Evolutionary conservation across 352 stramenopile species (phyloP), one percentile per base, ranked within the genome.

Genomic region (Vaucheria bursata): DNA sequence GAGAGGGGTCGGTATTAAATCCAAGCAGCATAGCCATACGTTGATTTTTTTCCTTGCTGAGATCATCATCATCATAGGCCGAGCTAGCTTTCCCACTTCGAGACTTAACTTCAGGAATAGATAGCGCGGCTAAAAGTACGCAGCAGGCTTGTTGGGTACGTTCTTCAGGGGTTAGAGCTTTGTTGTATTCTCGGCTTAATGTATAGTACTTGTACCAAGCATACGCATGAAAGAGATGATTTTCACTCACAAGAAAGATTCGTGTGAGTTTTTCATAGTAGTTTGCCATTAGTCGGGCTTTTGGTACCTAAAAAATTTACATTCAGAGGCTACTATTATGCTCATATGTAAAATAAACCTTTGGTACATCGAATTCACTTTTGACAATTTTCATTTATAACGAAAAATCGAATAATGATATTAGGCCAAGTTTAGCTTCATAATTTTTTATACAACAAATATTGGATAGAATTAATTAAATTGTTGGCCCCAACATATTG

Each of bases 251-350:
- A 68, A 59, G 93, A 79, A 99, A 98, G 74, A 99, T 95, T 79
- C 93, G 90, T 5, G 92, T 97, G 31, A 99, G 88, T 81, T 97
- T 97, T 79, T 98, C 93, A 85, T 98, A 99, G 87, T 98, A 99
- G 50, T 91, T 95, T 12, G 95, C 92, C 86, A 98, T 96, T 66
- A 98, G 87, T 50, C 97, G 92, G 33, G 95, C 87, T 69, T 96
- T 97, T 38, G 94, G 93, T 31, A 92, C 75, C n/a, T n/a, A n/a
- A n/a, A n/a, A n/a, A n/a, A n/a, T n/a, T n/a, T n/a, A n/a, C n/a
- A n/a, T n/a, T n/a, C n/a, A n/a, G n/a, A n/a, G n/a, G n/a, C n/a
- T n/a, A n/a, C n/a, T n/a, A n/a, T n/a, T n/a, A n/a, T n/a, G 88
- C 76, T 91, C 87, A 77, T 92, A 88, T 4, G 45, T 18, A 18